Evolutionary conservation across 805 yeast genomes (phyloP).

Genomic region (Komagataella populi): DNA sequence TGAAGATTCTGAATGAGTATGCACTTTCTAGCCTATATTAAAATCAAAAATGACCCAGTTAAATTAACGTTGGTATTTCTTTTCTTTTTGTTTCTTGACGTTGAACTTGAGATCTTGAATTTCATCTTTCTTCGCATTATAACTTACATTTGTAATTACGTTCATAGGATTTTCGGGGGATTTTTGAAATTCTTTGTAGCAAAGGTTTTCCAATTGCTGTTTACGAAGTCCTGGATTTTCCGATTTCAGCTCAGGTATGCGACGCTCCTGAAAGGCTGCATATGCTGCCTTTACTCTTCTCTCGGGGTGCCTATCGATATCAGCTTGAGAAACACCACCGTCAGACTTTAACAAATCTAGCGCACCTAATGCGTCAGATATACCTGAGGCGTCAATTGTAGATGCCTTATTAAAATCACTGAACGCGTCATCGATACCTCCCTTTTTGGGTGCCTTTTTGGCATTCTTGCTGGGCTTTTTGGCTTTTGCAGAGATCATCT

Average conservation of each 20-base stretch:
- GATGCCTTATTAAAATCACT: constrained; percentile 30
- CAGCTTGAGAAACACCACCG: constrained; percentile 44
- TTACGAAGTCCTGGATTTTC: constrained; percentile 73
- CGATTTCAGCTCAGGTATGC: constrained; percentile 58
- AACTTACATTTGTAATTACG: constrained; percentile 49
- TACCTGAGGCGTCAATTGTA: constrained; percentile 56
- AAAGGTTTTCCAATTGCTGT: constrained; percentile 63
- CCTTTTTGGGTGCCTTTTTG: constrained; percentile 44
- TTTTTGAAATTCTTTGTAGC: constrained; percentile 72
- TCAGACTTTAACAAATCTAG: constrained; percentile 47
- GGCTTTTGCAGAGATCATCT: constrained; percentile 34
- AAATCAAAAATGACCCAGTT: not conserved
- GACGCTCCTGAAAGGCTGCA: constrained; percentile 54
- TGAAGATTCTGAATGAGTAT: constrained; percentile 5
- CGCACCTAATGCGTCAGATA: constrained; percentile 71
- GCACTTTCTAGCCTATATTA: not conserved
- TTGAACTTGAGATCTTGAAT: constrained; percentile 23
- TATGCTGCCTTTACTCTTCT: constrained; percentile 76
- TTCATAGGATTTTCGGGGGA: constrained; percentile 76
- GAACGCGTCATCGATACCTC: constrained; percentile 58
- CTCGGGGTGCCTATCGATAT: constrained; percentile 79
- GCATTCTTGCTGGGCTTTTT: constrained; percentile 40
- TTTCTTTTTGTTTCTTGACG: constrained; percentile 16
- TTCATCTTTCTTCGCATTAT: constrained; percentile 46
- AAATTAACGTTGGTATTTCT: constrained; percentile 15